phyloP scores from a whole-genome alignment of 495 filamentous ascomycete species.

The Aspergillus heteromorphus region DNA sequence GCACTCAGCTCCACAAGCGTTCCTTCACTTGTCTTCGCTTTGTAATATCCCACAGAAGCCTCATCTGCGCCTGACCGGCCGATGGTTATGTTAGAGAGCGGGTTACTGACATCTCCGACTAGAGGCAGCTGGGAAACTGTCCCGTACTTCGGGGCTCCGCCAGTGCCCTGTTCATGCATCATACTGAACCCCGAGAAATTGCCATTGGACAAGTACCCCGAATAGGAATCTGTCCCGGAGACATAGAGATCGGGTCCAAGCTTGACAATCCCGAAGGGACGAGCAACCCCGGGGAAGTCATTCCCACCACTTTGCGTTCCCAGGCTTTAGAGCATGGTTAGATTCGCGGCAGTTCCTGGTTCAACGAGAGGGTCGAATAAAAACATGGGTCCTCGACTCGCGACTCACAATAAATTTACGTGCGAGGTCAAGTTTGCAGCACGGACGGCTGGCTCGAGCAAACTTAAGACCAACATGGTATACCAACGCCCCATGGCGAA shows the following conservation, averaged over 20 bases:
- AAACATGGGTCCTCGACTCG: too few species aligned
- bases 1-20: slow-evolving; percentile 57
- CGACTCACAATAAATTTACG: slow-evolving; percentile 33
- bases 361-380: too few species aligned
- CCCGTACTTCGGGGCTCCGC: slow-evolving; percentile 71
- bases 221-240: slow-evolving; percentile 56
- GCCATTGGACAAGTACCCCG: slow-evolving; percentile 55
- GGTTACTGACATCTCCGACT: slow-evolving; percentile 47
- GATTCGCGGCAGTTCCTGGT: not conserved
- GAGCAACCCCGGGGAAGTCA: slow-evolving; percentile 61
- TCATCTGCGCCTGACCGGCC: slow-evolving; percentile 45
- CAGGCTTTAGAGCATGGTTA: slow-evolving; percentile 13
- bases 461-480: slow-evolving; percentile 4
- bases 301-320: slow-evolving; percentile 54
- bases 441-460: slow-evolving; percentile 6
- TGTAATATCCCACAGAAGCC: slow-evolving; percentile 60
- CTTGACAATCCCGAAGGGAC: slow-evolving; percentile 67
- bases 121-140: slow-evolving; percentile 62
- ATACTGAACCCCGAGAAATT: slow-evolving; percentile 64
- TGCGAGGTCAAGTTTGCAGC: slow-evolving; percentile 21
- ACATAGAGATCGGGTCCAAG: slow-evolving; percentile 55
- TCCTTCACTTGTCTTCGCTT: slow-evolving; percentile 47
- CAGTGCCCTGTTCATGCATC: slow-evolving; percentile 72
- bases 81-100: slow-evolving; percentile 53
- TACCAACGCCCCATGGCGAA: slow-evolving; percentile 9